Conservation (phyloP, 1,284 basidiomycete species). For the Irpex sp. region DNA sequence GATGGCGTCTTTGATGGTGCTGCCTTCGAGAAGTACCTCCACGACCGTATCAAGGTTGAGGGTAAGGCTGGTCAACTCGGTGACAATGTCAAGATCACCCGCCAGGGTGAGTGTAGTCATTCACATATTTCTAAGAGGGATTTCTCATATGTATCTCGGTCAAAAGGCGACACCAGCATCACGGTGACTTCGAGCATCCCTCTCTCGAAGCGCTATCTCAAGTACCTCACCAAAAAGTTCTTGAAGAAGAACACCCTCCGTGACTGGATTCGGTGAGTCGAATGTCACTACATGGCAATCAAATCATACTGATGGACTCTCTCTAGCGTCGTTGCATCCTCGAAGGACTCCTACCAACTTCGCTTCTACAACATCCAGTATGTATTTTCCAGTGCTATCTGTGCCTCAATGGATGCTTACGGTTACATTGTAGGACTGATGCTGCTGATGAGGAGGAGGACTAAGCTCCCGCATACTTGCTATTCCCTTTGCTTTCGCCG, state of each 20-base stretch:
- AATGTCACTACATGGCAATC: not conserved
- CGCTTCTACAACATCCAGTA: slow-evolving; percentile 95
- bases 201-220: slow-evolving; percentile 90
- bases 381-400: slow-evolving; percentile 26
- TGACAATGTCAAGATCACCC: slow-evolving; percentile 77
- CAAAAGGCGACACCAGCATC: slow-evolving; percentile 67
- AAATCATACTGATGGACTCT: not conserved
- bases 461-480: slow-evolving; percentile 12
- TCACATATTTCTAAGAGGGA: not conserved
- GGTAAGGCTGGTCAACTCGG: slow-evolving; percentile 83
- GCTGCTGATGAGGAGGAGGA: slow-evolving; percentile 26
- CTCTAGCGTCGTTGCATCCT: slow-evolving; percentile 77
- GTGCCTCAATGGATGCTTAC: not conserved
- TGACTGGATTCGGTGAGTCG: slow-evolving; percentile 77
- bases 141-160: not conserved
- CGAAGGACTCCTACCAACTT: slow-evolving; percentile 88
- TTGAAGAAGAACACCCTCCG: slow-evolving; percentile 87
- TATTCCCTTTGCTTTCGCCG: not conserved
- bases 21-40: slow-evolving; percentile 90
- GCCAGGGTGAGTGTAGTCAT: slow-evolving; percentile 61
- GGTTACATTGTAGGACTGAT: slow-evolving; percentile 13
- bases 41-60: slow-evolving; percentile 90
- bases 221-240: slow-evolving; percentile 96
- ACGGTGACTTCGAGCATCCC: slow-evolving; percentile 79
- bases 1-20: slow-evolving; percentile 92